Percentiles rank a stretch among this genome's conserved stretches.
Conservation (phyloP, 2,329 filamentous ascomycete species). For the Trichoderma semiorbis region DNA sequence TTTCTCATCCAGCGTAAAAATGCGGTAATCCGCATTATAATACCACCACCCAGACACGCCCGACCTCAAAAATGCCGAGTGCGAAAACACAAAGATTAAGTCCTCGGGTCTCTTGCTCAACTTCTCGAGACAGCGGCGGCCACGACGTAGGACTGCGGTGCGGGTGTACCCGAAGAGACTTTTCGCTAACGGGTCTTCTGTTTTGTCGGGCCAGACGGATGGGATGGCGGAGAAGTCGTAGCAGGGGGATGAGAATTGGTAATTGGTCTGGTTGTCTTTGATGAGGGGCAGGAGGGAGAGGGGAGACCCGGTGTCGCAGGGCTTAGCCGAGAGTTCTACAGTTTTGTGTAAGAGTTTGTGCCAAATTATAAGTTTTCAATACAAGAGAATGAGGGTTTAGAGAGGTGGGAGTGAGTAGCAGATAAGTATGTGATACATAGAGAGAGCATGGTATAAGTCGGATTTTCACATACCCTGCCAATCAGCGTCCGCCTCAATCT, state of each 20-base stretch:
- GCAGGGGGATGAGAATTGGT: slow-evolving; percentile 45
- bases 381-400: neutral
- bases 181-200: slow-evolving; percentile 37
- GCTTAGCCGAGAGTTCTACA: slow-evolving; percentile 51
- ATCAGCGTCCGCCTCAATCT: slow-evolving; percentile 54
- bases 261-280: slow-evolving; percentile 9
- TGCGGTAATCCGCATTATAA: slow-evolving; percentile 62
- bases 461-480: slow-evolving; percentile 55
- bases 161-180: slow-evolving; percentile 51
- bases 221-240: slow-evolving; percentile 58
- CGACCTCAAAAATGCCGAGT: slow-evolving; percentile 60
- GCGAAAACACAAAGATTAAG: slow-evolving; percentile 61
- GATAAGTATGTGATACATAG: neutral
- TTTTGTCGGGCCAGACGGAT: slow-evolving; percentile 62
- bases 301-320: slow-evolving; percentile 59
- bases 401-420: neutral
- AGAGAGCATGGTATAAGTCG: neutral
- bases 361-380: too few species aligned
- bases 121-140: slow-evolving; percentile 45
- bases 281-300: slow-evolving; percentile 36
- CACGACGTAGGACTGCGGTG: slow-evolving; percentile 52
- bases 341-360: neutral
- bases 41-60: slow-evolving; percentile 54
- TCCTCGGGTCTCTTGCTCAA: slow-evolving; percentile 55
- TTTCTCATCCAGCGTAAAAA: slow-evolving; percentile 51